A percentile compares a stretch with the other conserved stretches of the same genome.
These are phyloP conservation scores for Gentiana dahurica DNA, from an alignment of 257 asterid species.

Conservation along the genomic window DNA sequence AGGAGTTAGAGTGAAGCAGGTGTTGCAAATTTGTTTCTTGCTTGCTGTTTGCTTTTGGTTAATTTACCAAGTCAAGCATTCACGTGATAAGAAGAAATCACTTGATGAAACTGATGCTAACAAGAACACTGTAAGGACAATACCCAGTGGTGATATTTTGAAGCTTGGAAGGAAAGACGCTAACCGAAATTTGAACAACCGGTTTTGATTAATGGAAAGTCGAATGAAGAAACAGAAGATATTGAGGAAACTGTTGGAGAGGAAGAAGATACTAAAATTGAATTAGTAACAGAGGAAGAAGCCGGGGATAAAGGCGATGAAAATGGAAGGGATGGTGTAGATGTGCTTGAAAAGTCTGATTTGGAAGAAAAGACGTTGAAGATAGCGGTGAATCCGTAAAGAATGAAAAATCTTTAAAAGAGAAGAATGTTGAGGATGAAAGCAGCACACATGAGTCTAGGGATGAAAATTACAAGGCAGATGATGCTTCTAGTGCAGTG, in stretches of 20 bases:
- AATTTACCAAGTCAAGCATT: constrained; percentile 83
- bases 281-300: constrained; percentile 37
- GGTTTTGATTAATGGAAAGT: constrained; percentile 21
- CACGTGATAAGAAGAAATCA: constrained; percentile 66
- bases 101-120: constrained; percentile 45
- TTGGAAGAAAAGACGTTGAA: constrained; percentile 40
- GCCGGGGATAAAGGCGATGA: constrained; percentile 50
- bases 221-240: constrained; percentile 40
- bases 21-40: constrained; percentile 63
- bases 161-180: constrained; percentile 74
- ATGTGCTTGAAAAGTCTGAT: constrained; percentile 42
- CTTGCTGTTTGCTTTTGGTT: constrained; percentile 87
- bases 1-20: constrained; percentile 52
- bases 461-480: constrained; percentile 86
- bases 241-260: constrained; percentile 43
- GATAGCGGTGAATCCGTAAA: constrained; percentile 30
- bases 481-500: constrained; percentile 99
- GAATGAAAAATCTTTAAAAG: constrained; percentile 27
- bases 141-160: constrained; percentile 15
- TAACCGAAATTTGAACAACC: constrained; percentile 18
- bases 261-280: constrained; percentile 33
- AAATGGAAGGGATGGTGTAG: constrained; percentile 24
- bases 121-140: constrained; percentile 17
- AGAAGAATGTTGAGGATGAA: constrained; percentile 35
- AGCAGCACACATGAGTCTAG: constrained; percentile 52